Evolutionary conservation across 176 grass and related monocot genomes (phyloP), one percentile per base, ranked within the genome.

Genomic region (Oryza brachyantha): DNA sequence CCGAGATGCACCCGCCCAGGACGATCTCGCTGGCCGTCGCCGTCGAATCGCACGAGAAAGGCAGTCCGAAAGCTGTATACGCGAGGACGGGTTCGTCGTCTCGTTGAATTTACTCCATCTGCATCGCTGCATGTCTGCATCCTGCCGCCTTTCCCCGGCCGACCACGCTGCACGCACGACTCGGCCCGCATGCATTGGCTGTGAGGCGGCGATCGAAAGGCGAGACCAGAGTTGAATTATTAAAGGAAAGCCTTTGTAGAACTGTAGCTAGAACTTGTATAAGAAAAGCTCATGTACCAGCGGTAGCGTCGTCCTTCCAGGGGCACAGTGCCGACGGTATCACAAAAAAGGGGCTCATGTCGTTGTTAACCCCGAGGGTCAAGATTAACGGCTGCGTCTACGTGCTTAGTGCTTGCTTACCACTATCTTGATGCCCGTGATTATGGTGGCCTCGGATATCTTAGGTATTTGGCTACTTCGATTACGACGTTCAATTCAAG

Each of bases 371-470:
- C 38, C 78, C 31, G 54, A 27, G 61, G 43, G 78, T 82, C 73
- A 72, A 82, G 72, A 12, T 87, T 65, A 64, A 77, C 79, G 65
- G 73, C 72, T 26, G 38, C 12, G 24, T 27, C 1, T 14, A n/a
- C n/a, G 41, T 57, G 71, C 64, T 70, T 34, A 26, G 54, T 65
- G 76, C 72, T 40, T 57, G 64, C 72, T 64, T 54, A 26, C 64
- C 72, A 81, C 72, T 40, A 70, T 40, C 64, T 65, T 35, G 78
- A 81, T 86, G 40, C 55, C 19, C 59, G 26, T 87, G 73, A 87
- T 71, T 43, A 75, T 77, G 78, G 64, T 77, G 78, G 64, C 64
- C 31, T 48, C 1, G 22, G 39, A 41, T 69, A 63, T 64, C 41
- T 24, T 57, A 13, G 24, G 58, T 50, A 52, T 35, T 25, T 14